Conservation (phyloP, 257 asterid species). For the Verbascum thapsus region DNA sequence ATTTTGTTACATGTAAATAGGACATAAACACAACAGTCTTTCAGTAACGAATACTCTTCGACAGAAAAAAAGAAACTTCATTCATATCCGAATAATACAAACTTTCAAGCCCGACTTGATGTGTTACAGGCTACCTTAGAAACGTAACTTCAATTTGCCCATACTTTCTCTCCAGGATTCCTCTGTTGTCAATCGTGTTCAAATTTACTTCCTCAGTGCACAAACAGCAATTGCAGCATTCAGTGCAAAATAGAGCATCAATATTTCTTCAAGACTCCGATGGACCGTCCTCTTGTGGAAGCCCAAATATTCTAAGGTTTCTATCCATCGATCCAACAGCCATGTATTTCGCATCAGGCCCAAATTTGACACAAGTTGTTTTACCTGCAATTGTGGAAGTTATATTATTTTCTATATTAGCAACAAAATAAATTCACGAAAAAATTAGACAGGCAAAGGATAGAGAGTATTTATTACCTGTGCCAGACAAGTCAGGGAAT, state of each 20-base stretch:
- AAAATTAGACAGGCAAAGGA: slow-evolving; percentile 7
- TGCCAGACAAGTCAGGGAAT: slow-evolving; percentile 95
- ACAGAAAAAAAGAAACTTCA: slow-evolving; percentile 28
- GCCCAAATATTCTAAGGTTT: slow-evolving; percentile 85
- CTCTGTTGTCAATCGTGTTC: slow-evolving; percentile 1
- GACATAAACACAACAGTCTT: slow-evolving; percentile 8
- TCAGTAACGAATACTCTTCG: slow-evolving; percentile 17
- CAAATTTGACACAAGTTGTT: slow-evolving; percentile 74
- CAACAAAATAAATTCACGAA: neutral
- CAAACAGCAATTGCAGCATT: slow-evolving; percentile 13
- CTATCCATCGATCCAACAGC: slow-evolving; percentile 98
- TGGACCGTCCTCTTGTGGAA: slow-evolving; percentile 61
- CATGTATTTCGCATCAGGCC: slow-evolving; percentile 83
- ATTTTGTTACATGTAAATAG: neutral
- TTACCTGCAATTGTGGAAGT: slow-evolving; percentile 58
- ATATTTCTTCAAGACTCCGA: slow-evolving; percentile 49
- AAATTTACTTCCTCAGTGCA: slow-evolving; percentile 7
- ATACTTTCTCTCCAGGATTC: slow-evolving; percentile 17
- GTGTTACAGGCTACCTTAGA: neutral
- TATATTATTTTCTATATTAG: neutral
- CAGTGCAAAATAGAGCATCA: neutral
- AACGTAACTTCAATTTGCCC: slow-evolving; percentile 26
- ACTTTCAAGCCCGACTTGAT: neutral
- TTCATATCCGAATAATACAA: slow-evolving; percentile 29
- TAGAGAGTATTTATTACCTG: slow-evolving; percentile 51